Base-by-base conservation (phyloP, 179 eudicot species). In the Nepenthes alata region DNA sequence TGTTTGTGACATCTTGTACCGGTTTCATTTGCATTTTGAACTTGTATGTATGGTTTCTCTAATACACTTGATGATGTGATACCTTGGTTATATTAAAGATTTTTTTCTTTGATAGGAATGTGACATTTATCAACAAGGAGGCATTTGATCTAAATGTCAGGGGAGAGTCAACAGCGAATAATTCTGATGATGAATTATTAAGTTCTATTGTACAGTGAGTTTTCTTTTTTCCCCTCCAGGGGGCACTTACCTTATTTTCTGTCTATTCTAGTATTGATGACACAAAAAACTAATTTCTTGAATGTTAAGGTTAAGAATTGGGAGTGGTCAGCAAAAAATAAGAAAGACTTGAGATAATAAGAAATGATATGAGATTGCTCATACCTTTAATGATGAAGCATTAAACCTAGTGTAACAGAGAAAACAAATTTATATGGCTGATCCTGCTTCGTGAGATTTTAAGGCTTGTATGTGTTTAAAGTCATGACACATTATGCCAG, bases 161-260 rank as follows among this genome's bases (percentile, higher is more conserved):
- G 37, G 66, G 51, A 61, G 63, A 61, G 55, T 72, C 68, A 54
- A 59, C 72, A 54, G 70, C 64, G 45, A 74, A 67, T 61, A 67
- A 58, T 67, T 83, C 88, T 62, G 97, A 80, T 64, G 81, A 81
- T 60, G 88, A 85, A 65, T 49, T 66, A 49, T 71, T 82, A 57
- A 74, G 76, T 70, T 79, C 90, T 48, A 15, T 78, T 54, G 52
- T 79, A 54, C 74, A 63, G 97, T 88, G 77, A 70, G 82, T 65
- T 50, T 59, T 59, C 47, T 54, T 49, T 39, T 70, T 59, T 60
- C 59, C 70, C 58, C 45, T 55, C 61, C 39, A 41, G 39, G 55
- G 12, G 12, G 44, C 2, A 36, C 59, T 37, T 57, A 6, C 45
- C 16, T 6, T 57, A 14, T 14, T 34, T 34, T 57, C 8, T 37